phyloP scores from a whole-genome alignment of 2,329 filamentous ascomycete genomes.

The Fusarium sp. region DNA sequence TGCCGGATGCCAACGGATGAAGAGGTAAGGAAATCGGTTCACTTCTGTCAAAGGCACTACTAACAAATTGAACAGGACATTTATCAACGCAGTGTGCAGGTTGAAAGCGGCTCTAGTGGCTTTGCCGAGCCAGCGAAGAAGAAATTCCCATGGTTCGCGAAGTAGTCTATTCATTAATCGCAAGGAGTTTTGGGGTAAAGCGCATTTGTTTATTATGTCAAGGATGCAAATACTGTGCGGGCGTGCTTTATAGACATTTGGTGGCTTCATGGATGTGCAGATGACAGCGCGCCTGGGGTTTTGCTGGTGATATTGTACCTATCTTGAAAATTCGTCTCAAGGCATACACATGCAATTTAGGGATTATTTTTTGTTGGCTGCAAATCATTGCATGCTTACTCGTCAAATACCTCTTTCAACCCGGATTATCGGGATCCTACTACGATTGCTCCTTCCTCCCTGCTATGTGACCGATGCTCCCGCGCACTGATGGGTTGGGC shows the following conservation, averaged over 20 bases:
- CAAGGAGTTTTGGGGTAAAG: conserved; percentile 45
- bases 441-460: background rate
- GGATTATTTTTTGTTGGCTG: background rate
- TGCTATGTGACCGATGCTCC: background rate
- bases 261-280: conserved; percentile 24
- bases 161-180: conserved; percentile 48
- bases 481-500: background rate
- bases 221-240: conserved; percentile 19
- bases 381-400: background rate
- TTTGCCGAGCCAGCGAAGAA: conserved; percentile 65
- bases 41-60: background rate
- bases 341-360: background rate
- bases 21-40: conserved; percentile 75
- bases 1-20: conserved; percentile 86
- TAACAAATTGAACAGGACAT: conserved; percentile 63
- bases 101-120: conserved; percentile 63
- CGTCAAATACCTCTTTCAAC: background rate
- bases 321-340: conserved; percentile 27
- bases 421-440: background rate
- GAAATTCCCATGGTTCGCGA: conserved; percentile 75
- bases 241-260: conserved; percentile 40
- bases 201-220: conserved; percentile 15
- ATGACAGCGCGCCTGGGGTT: conserved; percentile 15
- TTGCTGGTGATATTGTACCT: conserved; percentile 12
- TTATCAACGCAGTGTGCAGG: conserved; percentile 69